Percentiles rank a stretch among this genome's conserved stretches.
Evolutionary conservation across 169 alveolate species (phyloP).

Genomic region (Toxoplasma gondii): DNA sequence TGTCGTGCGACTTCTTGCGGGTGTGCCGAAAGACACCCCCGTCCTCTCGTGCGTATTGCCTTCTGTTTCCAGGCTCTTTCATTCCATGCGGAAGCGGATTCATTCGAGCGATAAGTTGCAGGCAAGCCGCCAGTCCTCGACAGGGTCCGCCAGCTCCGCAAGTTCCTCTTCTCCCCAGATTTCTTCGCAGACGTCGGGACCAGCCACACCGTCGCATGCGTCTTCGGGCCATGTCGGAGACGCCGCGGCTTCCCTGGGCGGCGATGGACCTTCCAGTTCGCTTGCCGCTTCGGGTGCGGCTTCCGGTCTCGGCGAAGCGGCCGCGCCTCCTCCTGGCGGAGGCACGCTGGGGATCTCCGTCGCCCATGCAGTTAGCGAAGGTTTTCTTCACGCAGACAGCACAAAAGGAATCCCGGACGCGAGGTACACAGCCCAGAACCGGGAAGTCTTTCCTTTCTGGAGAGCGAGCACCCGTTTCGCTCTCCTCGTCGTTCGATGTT

Average conservation of each 20-base stretch:
- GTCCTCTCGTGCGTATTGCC: neutral
- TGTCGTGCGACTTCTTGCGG: too few species aligned
- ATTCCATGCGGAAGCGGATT: constrained; percentile 33
- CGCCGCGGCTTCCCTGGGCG: neutral
- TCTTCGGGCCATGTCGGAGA: neutral
- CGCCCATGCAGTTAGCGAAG: neutral
- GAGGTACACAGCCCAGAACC: neutral
- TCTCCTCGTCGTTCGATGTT: neutral
- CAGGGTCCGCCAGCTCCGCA: neutral
- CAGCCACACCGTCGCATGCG: neutral
- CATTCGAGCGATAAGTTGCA: constrained; percentile 21
- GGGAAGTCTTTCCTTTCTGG: neutral
- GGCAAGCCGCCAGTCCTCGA: neutral
- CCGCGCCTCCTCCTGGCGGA: neutral
- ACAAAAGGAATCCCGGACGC: neutral
- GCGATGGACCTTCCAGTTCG: neutral
- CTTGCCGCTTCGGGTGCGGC: neutral
- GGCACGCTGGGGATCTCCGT: neutral
- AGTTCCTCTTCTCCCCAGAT: neutral
- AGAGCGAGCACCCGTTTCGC: neutral
- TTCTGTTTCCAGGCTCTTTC: constrained; percentile 5
- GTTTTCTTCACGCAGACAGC: neutral
- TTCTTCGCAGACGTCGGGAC: neutral
- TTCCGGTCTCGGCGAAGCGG: neutral
- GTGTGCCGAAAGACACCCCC: too few species aligned